Evolutionary conservation across 495 filamentous ascomycete genomes (phyloP), one percentile per base, ranked within the genome.

Genomic region (Aspergillus cavernicola): DNA sequence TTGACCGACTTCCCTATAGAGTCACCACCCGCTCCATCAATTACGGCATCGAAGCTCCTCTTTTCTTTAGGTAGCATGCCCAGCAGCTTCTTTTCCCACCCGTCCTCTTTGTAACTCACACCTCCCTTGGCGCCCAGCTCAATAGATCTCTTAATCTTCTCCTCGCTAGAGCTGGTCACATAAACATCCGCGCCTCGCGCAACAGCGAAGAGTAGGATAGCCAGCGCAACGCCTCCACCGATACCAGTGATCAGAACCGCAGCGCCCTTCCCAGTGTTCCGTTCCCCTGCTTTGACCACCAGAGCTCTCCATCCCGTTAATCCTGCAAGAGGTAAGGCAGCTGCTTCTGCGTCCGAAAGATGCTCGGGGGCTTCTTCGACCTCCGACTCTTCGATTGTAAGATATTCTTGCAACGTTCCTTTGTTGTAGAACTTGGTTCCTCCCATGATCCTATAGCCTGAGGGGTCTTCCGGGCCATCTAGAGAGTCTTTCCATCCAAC

Each of bases 221-320:
- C 77, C 52, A 92, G 65, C 31, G 88, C 88, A 18, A 92, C 88
- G 41, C 88, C 88, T 15, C 88, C 88, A 1, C 88, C 88, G 66
- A 92, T 89, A 2, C 88, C 88, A 4, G 88, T 90, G 24, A 92
- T 61, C 35, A 92, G 62, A 3, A 92, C 65, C 53, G 88, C 88
- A 45, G 78, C 70, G 4, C 85, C 88, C 7, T 67, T 53, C 15
- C 70, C 56, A 0, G 85, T 80, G 56, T 82, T 80, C 50, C 43
- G 63, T 53, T 76, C 74, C 0, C 74, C 80, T 31, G 75, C 78
- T 63, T 92, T 97, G 2, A 76, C 85, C 18, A 91, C 78, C 47
- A 91, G 69, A 0, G 92, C 91, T 29, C 92, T 74, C 87, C 88
- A 97, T 10, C 76, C 92, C n/a, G 92, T 97, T 57, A 95, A 62